Percentiles rank a stretch among this genome's conserved stretches.
Evolutionary conservation across 73 alveolate species (phyloP).

Genomic region (Blepharisma stoltei): DNA sequence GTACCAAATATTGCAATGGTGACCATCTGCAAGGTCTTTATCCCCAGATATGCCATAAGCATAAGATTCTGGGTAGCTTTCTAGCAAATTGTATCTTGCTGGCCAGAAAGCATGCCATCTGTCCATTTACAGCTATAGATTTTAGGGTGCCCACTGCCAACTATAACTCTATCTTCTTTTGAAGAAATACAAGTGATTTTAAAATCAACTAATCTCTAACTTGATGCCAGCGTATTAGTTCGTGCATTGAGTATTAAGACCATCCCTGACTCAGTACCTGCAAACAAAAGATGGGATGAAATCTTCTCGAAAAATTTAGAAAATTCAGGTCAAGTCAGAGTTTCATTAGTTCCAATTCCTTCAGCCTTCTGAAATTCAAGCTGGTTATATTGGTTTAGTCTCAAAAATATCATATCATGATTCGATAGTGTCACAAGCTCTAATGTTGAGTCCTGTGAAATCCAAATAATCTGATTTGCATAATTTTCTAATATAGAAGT

Average conservation of each 20-base stretch:
- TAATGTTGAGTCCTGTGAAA: background rate
- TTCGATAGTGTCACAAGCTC: background rate
- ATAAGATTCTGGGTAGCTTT: conserved; percentile 36
- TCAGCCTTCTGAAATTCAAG: conserved; percentile 5
- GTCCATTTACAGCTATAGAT: background rate
- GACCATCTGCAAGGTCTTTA: conserved; percentile 37
- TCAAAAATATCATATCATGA: background rate
- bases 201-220: background rate
- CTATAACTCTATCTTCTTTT: background rate
- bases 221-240: conserved; percentile 4
- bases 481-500: background rate
- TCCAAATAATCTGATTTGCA: conserved; percentile 6
- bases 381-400: background rate
- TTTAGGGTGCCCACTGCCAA: conserved; percentile 5
- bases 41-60: conserved; percentile 40
- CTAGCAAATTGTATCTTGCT: conserved; percentile 10
- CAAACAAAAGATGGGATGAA: background rate
- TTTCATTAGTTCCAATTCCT: background rate
- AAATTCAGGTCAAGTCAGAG: background rate
- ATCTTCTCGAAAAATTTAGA: background rate
- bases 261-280: background rate
- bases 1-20: conserved; percentile 64
- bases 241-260: background rate
- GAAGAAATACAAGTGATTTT: background rate
- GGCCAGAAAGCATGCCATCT: background rate